Evolutionary conservation across 2,329 filamentous ascomycete species (phyloP).

Genomic region (Diaporthe australafricana): DNA sequence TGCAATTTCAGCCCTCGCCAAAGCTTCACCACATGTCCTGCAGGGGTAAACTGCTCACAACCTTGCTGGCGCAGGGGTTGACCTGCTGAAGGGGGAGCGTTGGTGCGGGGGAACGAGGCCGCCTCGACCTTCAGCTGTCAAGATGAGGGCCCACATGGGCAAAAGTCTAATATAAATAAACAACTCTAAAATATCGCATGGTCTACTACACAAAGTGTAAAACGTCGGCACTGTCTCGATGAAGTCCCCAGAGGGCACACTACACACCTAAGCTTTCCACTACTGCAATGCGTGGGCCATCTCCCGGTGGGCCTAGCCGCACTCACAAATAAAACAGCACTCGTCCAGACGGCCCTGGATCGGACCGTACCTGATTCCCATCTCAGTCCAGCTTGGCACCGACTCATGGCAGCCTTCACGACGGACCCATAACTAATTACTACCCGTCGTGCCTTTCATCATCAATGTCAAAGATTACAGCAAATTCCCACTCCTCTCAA

Average conservation of each 20-base stretch:
- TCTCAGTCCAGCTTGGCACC: background rate
- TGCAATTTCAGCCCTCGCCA: constrained; percentile 16
- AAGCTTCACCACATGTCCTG: constrained; percentile 13
- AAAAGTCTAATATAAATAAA: constrained; percentile 20
- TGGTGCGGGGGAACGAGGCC: background rate
- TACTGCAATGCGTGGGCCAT: constrained; percentile 10
- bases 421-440: background rate
- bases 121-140: constrained; percentile 10
- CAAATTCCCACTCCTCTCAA: background rate
- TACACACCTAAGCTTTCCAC: constrained; percentile 6
- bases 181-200: background rate
- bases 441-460: background rate
- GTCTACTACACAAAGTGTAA: background rate
- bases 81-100: background rate
- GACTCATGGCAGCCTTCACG: constrained; percentile 7
- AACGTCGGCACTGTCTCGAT: too few species aligned
- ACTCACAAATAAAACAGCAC: background rate
- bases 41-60: constrained; percentile 19
- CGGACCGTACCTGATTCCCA: background rate
- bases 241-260: too few species aligned
- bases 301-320: background rate
- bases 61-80: background rate
- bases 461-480: constrained; percentile 19
- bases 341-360: background rate
- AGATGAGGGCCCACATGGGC: constrained; percentile 19